Evolutionary conservation across 2,329 filamentous ascomycete species (phyloP), one percentile per base, ranked within the genome.

Genomic region (Aspergillus fischeri): DNA sequence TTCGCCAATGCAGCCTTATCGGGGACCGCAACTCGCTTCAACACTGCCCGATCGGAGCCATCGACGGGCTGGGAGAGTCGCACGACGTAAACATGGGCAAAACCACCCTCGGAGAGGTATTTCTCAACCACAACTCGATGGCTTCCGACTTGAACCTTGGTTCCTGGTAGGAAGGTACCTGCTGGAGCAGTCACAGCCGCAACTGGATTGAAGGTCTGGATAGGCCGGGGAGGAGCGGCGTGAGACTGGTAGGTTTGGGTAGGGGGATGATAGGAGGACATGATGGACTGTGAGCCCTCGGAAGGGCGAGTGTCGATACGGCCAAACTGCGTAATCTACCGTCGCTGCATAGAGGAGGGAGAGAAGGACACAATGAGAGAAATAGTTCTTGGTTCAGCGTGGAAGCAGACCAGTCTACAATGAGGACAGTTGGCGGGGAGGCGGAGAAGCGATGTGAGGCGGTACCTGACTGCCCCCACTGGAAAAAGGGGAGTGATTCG

Each of bases 71-170:
- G 83, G 35, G 91, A 86, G 59, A 97, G 80, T 73, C 90, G 91
- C 72, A 97, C 94, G 51, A 97, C 87, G 77, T 99, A 99, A 69
- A 99, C 94, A 76, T 99, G 94, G 67, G 94, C 94, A 71, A 99
- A 99, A 44, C 94, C 94, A 65, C 94, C 94, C 78, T 99, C 94
- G 61, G 94, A 97, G 51, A 99, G 87, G 77, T 99, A 99, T 75
- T 93, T 94, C 72, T 97, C 92, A 65, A 99, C 95, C 52, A 95
- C 84, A 59, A 97, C 92, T 63, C 92, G 88, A 75, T 99, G 94
- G 72, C 84, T 86, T 72, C 94, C 94, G 56, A 97, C 91, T 73
- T 96, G 92, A 69, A 99, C 95, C 81, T 97, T 97, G 62, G 94
- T 99, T 47, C 93, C 93, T 6, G 94, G 87, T 53, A 88, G 79